Conservation (phyloP, 139 green algal genomes). For the Coelastrella sp. region DNA sequence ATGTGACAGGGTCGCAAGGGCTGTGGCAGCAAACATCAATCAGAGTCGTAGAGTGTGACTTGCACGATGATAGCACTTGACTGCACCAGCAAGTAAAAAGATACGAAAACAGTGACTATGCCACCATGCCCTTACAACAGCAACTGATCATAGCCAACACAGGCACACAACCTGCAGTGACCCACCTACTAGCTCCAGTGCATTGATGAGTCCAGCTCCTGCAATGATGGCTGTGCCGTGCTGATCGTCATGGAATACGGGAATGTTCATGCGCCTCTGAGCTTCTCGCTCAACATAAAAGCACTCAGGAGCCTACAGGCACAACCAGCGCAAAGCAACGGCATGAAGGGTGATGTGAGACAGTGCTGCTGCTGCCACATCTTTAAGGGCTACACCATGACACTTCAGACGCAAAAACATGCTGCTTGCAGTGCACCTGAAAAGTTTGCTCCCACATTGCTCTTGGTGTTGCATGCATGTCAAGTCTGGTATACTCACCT, state of each 20-base stretch:
- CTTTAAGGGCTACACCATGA: not conserved
- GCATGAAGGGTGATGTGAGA: not conserved
- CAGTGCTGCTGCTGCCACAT: not conserved
- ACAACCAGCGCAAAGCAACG: not conserved
- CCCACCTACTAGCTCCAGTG: slow-evolving; percentile 45
- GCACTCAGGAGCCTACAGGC: slow-evolving; percentile 54
- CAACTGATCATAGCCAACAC: not conserved
- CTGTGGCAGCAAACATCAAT: too few relatives aligned
- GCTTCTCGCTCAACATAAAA: slow-evolving; percentile 60
- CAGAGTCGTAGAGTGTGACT: too few relatives aligned
- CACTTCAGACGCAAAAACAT: too few relatives aligned
- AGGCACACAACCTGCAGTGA: not conserved
- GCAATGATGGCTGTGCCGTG: slow-evolving; percentile 66
- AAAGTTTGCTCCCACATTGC: not conserved
- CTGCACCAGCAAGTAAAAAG: too few relatives aligned
- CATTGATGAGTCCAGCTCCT: slow-evolving; percentile 59
- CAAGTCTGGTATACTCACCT: slow-evolving; percentile 9
- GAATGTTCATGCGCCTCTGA: slow-evolving; percentile 54
- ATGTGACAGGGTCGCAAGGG: too few relatives aligned
- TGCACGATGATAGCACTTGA: too few relatives aligned
- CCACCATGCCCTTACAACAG: not conserved
- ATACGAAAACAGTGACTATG: too few relatives aligned
- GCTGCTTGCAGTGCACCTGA: too few relatives aligned
- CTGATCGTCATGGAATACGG: slow-evolving; percentile 68
- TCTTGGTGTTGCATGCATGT: not conserved